Percentiles rank a stretch among this genome's conserved stretches.
Evolutionary conservation across 2,329 filamentous ascomycete genomes (phyloP).

Genomic region (Claviceps africana): DNA sequence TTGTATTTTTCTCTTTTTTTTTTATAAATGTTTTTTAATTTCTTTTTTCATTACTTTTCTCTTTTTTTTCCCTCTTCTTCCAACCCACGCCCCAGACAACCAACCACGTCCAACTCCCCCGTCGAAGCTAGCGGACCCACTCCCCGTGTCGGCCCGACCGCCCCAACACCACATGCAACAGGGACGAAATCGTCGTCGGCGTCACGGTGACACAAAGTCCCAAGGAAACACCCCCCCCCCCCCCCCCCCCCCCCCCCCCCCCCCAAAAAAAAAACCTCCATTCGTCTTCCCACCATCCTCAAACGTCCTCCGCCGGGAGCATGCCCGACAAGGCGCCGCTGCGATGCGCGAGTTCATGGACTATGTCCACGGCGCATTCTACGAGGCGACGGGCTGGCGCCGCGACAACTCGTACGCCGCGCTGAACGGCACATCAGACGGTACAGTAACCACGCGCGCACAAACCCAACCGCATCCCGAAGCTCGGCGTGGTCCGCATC

Average conservation of each 20-base stretch:
- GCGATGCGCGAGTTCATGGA: constrained; percentile 94
- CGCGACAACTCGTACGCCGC: constrained; percentile 83
- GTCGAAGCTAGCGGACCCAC: neutral
- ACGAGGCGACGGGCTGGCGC: constrained; percentile 75
- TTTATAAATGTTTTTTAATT: too few species aligned
- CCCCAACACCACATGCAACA: neutral
- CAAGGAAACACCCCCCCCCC: too few species aligned
- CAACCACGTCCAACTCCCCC: too few species aligned
- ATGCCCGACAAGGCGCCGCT: constrained; percentile 16
- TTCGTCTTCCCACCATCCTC: neutral
- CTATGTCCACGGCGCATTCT: constrained; percentile 85
- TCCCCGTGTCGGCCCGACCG: neutral
- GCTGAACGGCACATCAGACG: constrained; percentile 70
- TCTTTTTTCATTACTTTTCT: too few species aligned
- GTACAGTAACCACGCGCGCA: constrained; percentile 22
- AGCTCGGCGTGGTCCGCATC: neutral
- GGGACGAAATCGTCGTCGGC: neutral
- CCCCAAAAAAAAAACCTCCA: too few species aligned
- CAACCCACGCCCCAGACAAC: too few species aligned
- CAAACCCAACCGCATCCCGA: too few species aligned
- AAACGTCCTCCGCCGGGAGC: constrained; percentile 7
- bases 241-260: too few species aligned
- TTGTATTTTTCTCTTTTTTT: too few species aligned
- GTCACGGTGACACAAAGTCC: too few species aligned
- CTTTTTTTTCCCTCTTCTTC: too few species aligned